Conservation (phyloP, 2,329 filamentous ascomycete species). For the Aureobasidium leucospermi region DNA sequence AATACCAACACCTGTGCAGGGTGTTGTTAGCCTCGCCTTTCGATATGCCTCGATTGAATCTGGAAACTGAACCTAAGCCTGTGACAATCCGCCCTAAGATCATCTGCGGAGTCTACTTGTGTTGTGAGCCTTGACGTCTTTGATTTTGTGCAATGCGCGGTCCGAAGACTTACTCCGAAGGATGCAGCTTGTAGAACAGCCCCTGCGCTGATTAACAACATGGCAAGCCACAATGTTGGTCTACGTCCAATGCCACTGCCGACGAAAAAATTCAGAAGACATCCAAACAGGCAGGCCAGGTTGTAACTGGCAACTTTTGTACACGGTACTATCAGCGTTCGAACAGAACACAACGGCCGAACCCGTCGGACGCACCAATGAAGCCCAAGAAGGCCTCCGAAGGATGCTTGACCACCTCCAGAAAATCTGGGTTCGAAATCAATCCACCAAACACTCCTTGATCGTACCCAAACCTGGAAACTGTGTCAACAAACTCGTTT, state of each 20-base stretch:
- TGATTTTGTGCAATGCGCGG: no score
- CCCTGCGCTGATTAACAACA: slow-evolving; percentile 25
- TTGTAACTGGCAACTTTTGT: slow-evolving; percentile 25
- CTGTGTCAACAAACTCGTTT: neutral
- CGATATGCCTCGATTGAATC: neutral
- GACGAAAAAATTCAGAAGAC: slow-evolving; percentile 25
- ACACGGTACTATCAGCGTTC: neutral
- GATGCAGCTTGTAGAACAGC: slow-evolving; percentile 13
- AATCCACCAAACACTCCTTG: slow-evolving; percentile 30
- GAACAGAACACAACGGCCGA: neutral
- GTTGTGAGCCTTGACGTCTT: neutral
- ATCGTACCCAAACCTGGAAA: slow-evolving; percentile 22
- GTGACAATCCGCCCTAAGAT: slow-evolving; percentile 12
- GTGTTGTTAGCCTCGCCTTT: no score
- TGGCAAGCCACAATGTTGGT: slow-evolving; percentile 29
- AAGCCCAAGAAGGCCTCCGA: slow-evolving; percentile 25
- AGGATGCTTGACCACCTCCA: slow-evolving; percentile 25
- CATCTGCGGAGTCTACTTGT: neutral
- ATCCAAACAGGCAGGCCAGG: slow-evolving; percentile 28
- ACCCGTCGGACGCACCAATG: slow-evolving; percentile 18
- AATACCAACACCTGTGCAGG: slow-evolving; percentile 5
- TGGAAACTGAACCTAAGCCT: neutral
- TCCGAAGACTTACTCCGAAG: neutral
- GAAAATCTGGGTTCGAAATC: slow-evolving; percentile 25
- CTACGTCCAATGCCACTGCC: slow-evolving; percentile 26